Evolutionary conservation across 176 grass and related monocot species (phyloP).

Genomic region (Bonia amplexicaulis): DNA sequence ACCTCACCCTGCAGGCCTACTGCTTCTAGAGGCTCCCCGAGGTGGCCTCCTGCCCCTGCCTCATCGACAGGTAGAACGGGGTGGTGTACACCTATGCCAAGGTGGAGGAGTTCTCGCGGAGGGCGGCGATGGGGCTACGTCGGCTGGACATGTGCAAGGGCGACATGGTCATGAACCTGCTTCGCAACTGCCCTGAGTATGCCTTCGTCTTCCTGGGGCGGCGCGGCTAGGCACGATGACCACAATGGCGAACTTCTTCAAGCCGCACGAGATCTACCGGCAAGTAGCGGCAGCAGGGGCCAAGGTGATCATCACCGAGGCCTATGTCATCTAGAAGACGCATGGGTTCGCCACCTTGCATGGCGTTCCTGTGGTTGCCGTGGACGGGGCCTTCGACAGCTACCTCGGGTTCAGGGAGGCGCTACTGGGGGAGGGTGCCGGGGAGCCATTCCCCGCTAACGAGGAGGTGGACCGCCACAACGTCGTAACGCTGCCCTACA

Average conservation of each 20-base stretch:
- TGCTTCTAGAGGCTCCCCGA: slow-evolving; percentile 55
- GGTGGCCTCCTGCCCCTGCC: slow-evolving; percentile 42
- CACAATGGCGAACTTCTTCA: slow-evolving; percentile 89
- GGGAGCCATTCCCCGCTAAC: too few relatives aligned
- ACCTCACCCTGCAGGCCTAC: slow-evolving; percentile 76
- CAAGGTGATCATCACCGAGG: too few relatives aligned
- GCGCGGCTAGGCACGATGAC: slow-evolving; percentile 59
- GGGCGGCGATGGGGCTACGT: slow-evolving; percentile 46
- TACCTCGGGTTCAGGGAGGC: too few relatives aligned
- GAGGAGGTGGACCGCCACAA: too few relatives aligned
- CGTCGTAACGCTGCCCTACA: too few relatives aligned
- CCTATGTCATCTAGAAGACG: too few relatives aligned
- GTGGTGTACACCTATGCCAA: slow-evolving; percentile 59
- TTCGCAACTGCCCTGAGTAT: slow-evolving; percentile 80
- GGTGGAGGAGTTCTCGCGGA: slow-evolving; percentile 38
- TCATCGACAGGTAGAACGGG: slow-evolving; percentile 66
- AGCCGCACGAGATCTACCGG: slow-evolving; percentile 75
- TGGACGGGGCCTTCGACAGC: too few relatives aligned
- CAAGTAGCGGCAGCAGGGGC: slow-evolving; percentile 56
- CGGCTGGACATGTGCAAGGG: slow-evolving; percentile 49
- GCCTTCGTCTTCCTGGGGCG: slow-evolving; percentile 82
- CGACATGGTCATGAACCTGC: slow-evolving; percentile 65
- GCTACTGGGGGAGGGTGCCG: too few relatives aligned
- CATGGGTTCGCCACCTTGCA: too few relatives aligned
- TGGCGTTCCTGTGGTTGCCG: too few relatives aligned